Percentiles rank a stretch among this genome's conserved stretches.
Conservation (phyloP, 2,329 filamentous ascomycete species). For the Nemania serpens region DNA sequence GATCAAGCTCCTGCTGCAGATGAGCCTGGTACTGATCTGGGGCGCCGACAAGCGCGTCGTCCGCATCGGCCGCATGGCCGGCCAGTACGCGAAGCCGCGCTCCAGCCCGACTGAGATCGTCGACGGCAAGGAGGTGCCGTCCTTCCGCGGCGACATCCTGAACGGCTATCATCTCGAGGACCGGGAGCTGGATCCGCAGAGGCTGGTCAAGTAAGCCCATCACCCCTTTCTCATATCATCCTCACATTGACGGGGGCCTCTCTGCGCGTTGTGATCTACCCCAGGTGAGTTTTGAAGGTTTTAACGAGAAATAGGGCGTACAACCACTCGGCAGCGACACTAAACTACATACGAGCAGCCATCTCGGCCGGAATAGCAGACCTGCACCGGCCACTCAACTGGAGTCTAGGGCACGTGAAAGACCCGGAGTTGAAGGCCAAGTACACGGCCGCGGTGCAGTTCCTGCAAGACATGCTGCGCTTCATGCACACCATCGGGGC, state of each 20-base stretch:
- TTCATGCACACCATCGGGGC: conserved; percentile 96
- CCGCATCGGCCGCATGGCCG: conserved; percentile 92
- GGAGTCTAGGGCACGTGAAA: conserved; percentile 89
- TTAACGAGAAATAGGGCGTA: conserved; percentile 67
- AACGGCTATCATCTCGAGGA: conserved; percentile 84
- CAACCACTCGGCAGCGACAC: conserved; percentile 90
- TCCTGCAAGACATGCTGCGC: conserved; percentile 86
- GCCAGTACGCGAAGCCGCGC: conserved; percentile 95
- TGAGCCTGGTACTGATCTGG: conserved; percentile 96
- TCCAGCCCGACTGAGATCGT: conserved; percentile 85
- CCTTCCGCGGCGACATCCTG: conserved; percentile 93
- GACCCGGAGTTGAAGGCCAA: conserved; percentile 82
- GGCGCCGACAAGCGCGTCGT: conserved; percentile 81
- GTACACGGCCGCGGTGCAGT: conserved; percentile 82
- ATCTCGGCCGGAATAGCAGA: conserved; percentile 89
- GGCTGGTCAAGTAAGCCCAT: conserved; percentile 69
- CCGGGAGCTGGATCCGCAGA: conserved; percentile 77
- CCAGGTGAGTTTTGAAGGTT: not conserved
- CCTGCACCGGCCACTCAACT: conserved; percentile 90
- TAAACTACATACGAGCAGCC: conserved; percentile 89
- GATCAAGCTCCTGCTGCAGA: conserved; percentile 94
- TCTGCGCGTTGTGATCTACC: not conserved
- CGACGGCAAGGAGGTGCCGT: conserved; percentile 79
- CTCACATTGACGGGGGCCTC: not conserved
- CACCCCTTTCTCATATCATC: not conserved